Evolutionary conservation across 305 asterid genomes (phyloP), one percentile per base, ranked within the genome.

Genomic region (Fraxinus dipetala): DNA sequence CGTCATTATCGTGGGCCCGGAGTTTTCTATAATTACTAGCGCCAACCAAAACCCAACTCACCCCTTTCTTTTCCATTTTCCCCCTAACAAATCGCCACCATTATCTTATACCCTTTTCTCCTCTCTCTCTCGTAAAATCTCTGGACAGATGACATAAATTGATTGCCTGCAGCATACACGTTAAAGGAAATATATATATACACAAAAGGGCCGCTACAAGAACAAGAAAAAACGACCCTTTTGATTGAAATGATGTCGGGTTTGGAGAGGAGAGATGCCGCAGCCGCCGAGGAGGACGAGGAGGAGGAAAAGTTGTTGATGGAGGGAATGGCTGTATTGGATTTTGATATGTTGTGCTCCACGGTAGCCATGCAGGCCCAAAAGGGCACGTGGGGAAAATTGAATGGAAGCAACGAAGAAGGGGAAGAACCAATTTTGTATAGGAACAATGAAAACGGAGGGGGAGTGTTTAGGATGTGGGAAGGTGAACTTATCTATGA

Each of bases 401-500:
- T 90, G 72, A 89, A 88, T 75, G 84, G 43, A 6, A 88, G 80
- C 56, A 30, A 77, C 16, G 83, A 80, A 20, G 51, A 56, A 38
- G 79, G 48, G 38, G 89, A 78, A 24, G 89, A 81, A 10, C 88
- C 81, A 4, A 79, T 72, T 8, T 78, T 51, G 80, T 14, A 4
- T 22, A 75, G 36, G 83, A 63, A 87, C 76, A 54, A 78, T 78
- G 86, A 88, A 48, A 73, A 84, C 16, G 93, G 91, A 72, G 89
- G 89, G 38, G 96, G 94, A 32, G 92, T 89, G 74, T 86, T 92
- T 59, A 88, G 99, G 89, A 91, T 95, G 99, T 95, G 98, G 99
- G 99, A 95, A 81, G 98, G 99, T 35, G 98, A 91, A 83, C 90
- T 95, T 72, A 76, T 95, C 35, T 78, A 87, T 76, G 98, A 93